A percentile compares a stretch with the other conserved stretches of the same genome.
phyloP scores from a whole-genome alignment of 768 basidiomycete genomes.

The Rhodotorula paludigena region DNA sequence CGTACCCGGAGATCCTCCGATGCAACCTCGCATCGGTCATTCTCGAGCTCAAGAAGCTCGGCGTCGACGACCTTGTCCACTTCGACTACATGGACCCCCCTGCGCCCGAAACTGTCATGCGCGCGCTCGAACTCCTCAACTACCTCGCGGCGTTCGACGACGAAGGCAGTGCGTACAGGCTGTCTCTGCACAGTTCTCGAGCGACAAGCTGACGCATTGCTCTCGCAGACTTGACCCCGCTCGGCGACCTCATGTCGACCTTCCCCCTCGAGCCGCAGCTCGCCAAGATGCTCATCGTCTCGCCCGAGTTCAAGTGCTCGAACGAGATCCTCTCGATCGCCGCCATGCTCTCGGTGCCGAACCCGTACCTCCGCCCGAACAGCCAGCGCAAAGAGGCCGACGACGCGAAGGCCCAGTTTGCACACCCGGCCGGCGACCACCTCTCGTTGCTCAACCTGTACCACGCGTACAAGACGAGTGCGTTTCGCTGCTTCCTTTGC shows the following conservation, averaged over 20 bases:
- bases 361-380: conserved; percentile 86
- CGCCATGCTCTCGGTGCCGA: conserved; percentile 96
- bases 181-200: background rate
- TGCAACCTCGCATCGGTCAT: conserved; percentile 92
- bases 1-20: conserved; percentile 88
- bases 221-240: conserved; percentile 59
- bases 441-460: conserved; percentile 90
- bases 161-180: conserved; percentile 59
- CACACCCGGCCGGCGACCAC: conserved; percentile 94
- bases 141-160: conserved; percentile 89
- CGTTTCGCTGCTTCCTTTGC: background rate
- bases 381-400: conserved; percentile 86
- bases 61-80: conserved; percentile 76
- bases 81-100: conserved; percentile 63
- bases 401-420: conserved; percentile 77
- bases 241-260: conserved; percentile 91
- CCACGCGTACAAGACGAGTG: conserved; percentile 68
- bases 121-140: conserved; percentile 87
- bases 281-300: conserved; percentile 87
- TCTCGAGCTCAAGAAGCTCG: conserved; percentile 86
- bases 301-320: conserved; percentile 91
- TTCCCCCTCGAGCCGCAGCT: conserved; percentile 98
- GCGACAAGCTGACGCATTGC: background rate
- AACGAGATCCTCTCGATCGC: conserved; percentile 93
- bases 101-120: conserved; percentile 93